Base-by-base conservation (phyloP, 768 basidiomycete species). In the Cystobasidium ongulense region DNA sequence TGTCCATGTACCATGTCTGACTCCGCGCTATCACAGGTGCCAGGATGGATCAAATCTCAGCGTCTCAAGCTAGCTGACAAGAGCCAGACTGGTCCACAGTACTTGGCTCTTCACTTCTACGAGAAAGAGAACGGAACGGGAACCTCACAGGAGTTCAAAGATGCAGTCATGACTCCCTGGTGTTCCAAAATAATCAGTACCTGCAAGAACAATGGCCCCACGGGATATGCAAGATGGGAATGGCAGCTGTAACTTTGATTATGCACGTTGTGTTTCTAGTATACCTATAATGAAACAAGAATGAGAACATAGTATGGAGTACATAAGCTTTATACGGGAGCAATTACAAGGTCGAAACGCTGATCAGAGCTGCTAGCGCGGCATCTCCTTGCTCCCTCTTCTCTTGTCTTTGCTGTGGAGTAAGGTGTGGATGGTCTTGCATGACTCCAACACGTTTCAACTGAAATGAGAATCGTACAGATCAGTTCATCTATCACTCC, bases 371-470 rank as follows among this genome's bases (percentile, higher is more conserved):
- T 11, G 59, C 59, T 38, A 61, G 27, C 23, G 59, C 59, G 5
- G 59, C 59, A 10, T 33, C 59, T 15, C 59, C 59, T 61, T 61
- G 59, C 36, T 61, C 59, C 59, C 27, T 38, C 59, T 61, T 61
- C 23, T 61, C 59, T 18, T 38, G 59, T 61, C 36, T 61, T 25
- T 61, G 59, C 59, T 61, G 31, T 13, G 36, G 31, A 3, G 59
- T 61, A 15, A 61, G 23, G n/a, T 33, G 36, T 17, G 59, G 59
- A 61, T 61, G 59, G 23, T 61, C 59, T 61, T 61, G 31, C 59
- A 61, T 61, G 31, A 38, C 59, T 3, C 59, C 59, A 38, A 61
- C 59, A 3, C 59, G 59, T 61, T 25, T 33, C 59, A 61, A 25
- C 59, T 61, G 4, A 15, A 50, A 21, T 8, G 46, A 50, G 46